Evolutionary conservation across 2,329 filamentous ascomycete genomes (phyloP).

Genomic region (Thermoascus crustaceus): DNA sequence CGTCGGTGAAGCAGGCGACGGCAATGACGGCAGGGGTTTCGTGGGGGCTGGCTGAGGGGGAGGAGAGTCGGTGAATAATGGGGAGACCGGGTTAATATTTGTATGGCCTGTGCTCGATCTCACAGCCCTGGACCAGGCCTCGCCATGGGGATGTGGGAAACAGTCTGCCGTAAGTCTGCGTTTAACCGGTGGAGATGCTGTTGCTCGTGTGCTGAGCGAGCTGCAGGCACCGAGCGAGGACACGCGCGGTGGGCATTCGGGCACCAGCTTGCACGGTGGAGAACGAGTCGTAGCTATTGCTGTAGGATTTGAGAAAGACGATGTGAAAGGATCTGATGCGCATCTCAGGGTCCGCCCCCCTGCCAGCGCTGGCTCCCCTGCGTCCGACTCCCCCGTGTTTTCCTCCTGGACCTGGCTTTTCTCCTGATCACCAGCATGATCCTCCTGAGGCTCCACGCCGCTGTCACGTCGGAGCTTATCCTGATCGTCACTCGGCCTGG

Average conservation of each 20-base stretch:
- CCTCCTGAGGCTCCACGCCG: neutral
- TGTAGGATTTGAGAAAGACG: no score
- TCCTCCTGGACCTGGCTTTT: neutral
- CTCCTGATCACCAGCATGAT: neutral
- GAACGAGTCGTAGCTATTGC: no score
- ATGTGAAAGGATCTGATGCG: no score
- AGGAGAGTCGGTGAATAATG: no score
- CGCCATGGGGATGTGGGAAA: constrained; percentile 1
- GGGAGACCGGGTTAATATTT: no score
- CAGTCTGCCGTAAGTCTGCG: neutral
- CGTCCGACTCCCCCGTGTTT: neutral
- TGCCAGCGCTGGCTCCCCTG: no score
- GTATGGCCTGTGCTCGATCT: no score
- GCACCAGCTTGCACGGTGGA: no score
- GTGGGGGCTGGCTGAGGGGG: constrained; percentile 30
- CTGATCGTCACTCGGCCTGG: no score
- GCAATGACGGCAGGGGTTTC: constrained; percentile 26
- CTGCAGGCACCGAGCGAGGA: constrained; percentile 7
- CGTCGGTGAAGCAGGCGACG: constrained; percentile 12
- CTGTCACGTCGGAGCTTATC: constrained; percentile 1
- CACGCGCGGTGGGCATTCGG: no score
- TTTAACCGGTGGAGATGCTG: constrained; percentile 6
- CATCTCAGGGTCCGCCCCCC: no score
- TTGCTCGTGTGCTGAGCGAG: constrained; percentile 4
- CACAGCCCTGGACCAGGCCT: constrained; percentile 1